Base-by-base conservation (phyloP, 306 rosid genomes). In the Carpinus viminea region DNA sequence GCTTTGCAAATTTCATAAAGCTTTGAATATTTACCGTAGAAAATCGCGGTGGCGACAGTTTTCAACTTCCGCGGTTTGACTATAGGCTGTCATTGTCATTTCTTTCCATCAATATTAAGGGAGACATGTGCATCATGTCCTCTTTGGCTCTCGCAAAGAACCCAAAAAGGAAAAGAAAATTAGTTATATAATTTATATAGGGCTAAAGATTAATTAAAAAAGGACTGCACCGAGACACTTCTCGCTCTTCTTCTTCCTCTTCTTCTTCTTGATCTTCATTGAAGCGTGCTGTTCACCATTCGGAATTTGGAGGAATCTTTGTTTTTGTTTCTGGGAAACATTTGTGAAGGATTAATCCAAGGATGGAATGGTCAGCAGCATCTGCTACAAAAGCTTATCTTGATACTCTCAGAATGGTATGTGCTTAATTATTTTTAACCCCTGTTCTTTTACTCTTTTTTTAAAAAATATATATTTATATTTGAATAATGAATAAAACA, bases 371-470 rank as follows among this genome's bases (percentile, higher is more conserved):
- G 90, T 91, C 93, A 57, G 73, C 91, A 77, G 62, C 82, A 77
- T 85, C 70, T 79, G 93, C 96, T 62, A 77, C 89, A 69, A 83
- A 72, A 64, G 93, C 96, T 76, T 89, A 82, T 75, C 89, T 91
- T 74, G 90, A 91, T 76, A 80, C 91, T 81, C 85, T 87, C 76
- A 83, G 79, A 76, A 69, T 89, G 87, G 91, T 89, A 74, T 76
- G 66, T 24, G 12, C 18, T 65, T 47, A 34, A 12, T 55, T 5
- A 21, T 53, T 70, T 74, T 28, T 50, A 20, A 41, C 51, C 18
- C 3, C 50, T 65, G 55, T 12, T 56, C 36, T 8, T 47, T n/a
- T 10, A 8, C 6, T 61, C 7, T 41, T 41, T 41, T 41, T 10
- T 17, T 46, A 24, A 24, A 24, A 24, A n/a, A n/a, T n/a, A n/a